Percentiles rank a stretch among this genome's conserved stretches.
Evolutionary conservation across 495 filamentous ascomycete genomes (phyloP).

Genomic region (Daldinia childiae): DNA sequence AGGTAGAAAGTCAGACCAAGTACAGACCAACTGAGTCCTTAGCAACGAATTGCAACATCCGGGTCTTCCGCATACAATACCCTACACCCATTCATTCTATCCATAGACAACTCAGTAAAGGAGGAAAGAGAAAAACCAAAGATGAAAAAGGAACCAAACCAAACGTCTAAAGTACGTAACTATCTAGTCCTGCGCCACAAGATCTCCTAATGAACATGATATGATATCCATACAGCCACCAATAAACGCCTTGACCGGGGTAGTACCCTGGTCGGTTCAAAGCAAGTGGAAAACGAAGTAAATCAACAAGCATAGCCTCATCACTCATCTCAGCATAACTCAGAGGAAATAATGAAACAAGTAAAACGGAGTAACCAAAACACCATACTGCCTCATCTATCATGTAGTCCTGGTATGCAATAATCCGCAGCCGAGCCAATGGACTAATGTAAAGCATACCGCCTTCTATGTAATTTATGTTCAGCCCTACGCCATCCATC

Average conservation of each 20-base stretch:
- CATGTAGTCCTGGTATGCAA: constrained; percentile 26
- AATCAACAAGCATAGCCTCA: constrained; percentile 31
- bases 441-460: constrained; percentile 1
- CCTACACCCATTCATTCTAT: constrained; percentile 11
- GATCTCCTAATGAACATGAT: constrained; percentile 3
- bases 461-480: constrained; percentile 23
- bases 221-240: constrained; percentile 16
- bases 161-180: constrained; percentile 11
- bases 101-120: constrained; percentile 16
- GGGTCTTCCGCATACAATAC: not conserved
- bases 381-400: constrained; percentile 17
- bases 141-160: not conserved
- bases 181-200: constrained; percentile 22
- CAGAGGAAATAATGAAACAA: not conserved
- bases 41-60: not conserved
- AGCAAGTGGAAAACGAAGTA: constrained; percentile 5
- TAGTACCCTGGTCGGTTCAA: not conserved
- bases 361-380: not conserved
- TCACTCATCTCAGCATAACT: constrained; percentile 18
- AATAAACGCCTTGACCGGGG: constrained; percentile 17
- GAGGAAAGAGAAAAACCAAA: not conserved
- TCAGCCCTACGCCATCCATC: constrained; percentile 36
- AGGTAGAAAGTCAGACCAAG: not conserved
- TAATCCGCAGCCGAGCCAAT: constrained; percentile 10
- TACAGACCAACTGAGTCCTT: constrained; percentile 8